Base-by-base conservation (phyloP, 768 basidiomycete genomes). In the Trametes cubensis region DNA sequence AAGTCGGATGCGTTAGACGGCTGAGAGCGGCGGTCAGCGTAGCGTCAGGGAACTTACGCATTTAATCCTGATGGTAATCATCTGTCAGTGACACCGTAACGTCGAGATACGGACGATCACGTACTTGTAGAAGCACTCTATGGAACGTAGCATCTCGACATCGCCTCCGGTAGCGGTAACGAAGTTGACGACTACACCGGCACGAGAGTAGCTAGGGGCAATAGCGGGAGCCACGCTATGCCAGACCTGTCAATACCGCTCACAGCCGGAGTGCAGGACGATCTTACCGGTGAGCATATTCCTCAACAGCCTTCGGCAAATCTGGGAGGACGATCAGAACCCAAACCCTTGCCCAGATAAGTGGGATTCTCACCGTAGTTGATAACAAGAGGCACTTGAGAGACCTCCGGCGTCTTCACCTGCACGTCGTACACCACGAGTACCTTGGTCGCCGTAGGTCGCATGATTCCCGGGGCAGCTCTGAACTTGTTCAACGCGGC, bases 51-150 rank as follows among this genome's bases (percentile, higher is more conserved):
- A 13, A 79, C 92, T 71, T 76, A 94, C 92, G 78, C 92, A 94
- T 94, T 94, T 94, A 80, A 73, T 73, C 72, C 73, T 73, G 59
- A 17, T 30, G 58, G 30, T 47, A 26, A 34, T 4, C 18, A 62
- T 67, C 46, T 67, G 55, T 45, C 21, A 59, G 21, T 44, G 15
- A 20, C 25, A 20, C 40, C 10, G 18, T 18, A 62, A 48, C 25
- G 13, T 28, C 8, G 10, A 18, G 14, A 34, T 2, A 17, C n/a
- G 26, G 52, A 55, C 4, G 25, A 45, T 62, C 55, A 74, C 84
- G 66, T 67, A 93, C 92, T 94, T 94, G 83, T 96, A 98, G 79
- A 94, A 96, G 83, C 95, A 96, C 80, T 98, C 96, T 81, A 98
- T 98, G 68, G 92, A 92, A 71, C 96, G 85, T 64, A 98, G 79